Evolutionary conservation across 1,139 yeast genomes (phyloP).

Genomic region (Lodderomyces oxycetoniae): DNA sequence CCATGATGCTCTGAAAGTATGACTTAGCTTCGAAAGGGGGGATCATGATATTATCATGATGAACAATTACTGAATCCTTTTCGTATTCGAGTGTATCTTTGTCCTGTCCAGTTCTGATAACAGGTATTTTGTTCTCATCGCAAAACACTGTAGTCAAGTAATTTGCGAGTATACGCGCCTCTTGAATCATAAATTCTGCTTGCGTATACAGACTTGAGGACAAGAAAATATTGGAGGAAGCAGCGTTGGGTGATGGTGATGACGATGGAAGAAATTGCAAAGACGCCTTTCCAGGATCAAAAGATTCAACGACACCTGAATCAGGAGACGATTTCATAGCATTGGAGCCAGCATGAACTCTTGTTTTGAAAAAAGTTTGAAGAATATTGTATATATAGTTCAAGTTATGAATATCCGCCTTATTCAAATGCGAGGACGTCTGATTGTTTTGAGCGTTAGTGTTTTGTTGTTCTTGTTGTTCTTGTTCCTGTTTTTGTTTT

Average conservation of each 20-base stretch:
- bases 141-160: conserved; percentile 25
- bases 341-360: conserved; percentile 32
- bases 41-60: conserved; percentile 34
- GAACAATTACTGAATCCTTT: conserved; percentile 24
- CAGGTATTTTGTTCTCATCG: conserved; percentile 24
- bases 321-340: not conserved
- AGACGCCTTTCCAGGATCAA: not conserved
- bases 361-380: conserved; percentile 27
- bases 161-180: conserved; percentile 25
- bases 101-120: conserved; percentile 21
- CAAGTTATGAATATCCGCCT: conserved; percentile 31
- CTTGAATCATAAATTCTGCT: conserved; percentile 24
- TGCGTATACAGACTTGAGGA: conserved; percentile 8
- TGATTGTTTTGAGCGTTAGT: not conserved
- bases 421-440: conserved; percentile 12
- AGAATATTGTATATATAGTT: conserved; percentile 30
- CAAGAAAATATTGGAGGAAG: not conserved
- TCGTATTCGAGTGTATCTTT: conserved; percentile 7
- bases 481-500: not conserved
- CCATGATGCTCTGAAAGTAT: conserved; percentile 33
- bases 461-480: not conserved
- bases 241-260: not conserved
- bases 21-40: conserved; percentile 34
- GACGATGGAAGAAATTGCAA: not conserved
- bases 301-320: not conserved